Percentiles rank a stretch among this genome's conserved stretches.
These are phyloP conservation scores for Diaporthe sp. DNA, from an alignment of 2,329 filamentous ascomycete genomes.

Conservation along the genomic window DNA sequence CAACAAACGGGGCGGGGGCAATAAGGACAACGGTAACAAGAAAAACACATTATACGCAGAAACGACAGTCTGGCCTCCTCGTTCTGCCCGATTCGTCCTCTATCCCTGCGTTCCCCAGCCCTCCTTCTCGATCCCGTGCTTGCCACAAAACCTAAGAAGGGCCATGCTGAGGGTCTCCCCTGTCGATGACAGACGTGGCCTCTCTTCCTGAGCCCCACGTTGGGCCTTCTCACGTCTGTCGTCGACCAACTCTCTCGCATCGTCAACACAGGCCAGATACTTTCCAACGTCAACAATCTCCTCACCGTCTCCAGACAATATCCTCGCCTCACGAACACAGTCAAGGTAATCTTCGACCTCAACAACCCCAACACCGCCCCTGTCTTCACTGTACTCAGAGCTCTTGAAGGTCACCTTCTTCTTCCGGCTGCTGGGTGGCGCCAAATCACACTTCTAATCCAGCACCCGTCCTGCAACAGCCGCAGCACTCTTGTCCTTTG, in stretches of 20 bases:
- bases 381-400: slow-evolving; percentile 24
- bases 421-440: background rate
- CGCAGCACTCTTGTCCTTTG: slow-evolving; percentile 85
- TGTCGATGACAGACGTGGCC: background rate
- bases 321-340: slow-evolving; percentile 32
- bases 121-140: slow-evolving; percentile 29
- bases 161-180: slow-evolving; percentile 18
- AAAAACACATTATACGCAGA: slow-evolving; percentile 9
- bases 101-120: background rate
- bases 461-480: slow-evolving; percentile 82
- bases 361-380: background rate
- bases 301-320: slow-evolving; percentile 1
- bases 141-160: slow-evolving; percentile 31
- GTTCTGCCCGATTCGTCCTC: background rate
- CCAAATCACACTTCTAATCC: slow-evolving; percentile 52
- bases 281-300: slow-evolving; percentile 12
- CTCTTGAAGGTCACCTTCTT: background rate
- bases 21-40: background rate
- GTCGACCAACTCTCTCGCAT: background rate
- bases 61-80: slow-evolving; percentile 27
- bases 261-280: slow-evolving; percentile 27
- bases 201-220: background rate
- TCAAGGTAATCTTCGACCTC: slow-evolving; percentile 34
- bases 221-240: background rate
- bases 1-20: background rate